Base-by-base conservation (phyloP, 2,329 filamentous ascomycete species). In the Talaromyces piceae region DNA sequence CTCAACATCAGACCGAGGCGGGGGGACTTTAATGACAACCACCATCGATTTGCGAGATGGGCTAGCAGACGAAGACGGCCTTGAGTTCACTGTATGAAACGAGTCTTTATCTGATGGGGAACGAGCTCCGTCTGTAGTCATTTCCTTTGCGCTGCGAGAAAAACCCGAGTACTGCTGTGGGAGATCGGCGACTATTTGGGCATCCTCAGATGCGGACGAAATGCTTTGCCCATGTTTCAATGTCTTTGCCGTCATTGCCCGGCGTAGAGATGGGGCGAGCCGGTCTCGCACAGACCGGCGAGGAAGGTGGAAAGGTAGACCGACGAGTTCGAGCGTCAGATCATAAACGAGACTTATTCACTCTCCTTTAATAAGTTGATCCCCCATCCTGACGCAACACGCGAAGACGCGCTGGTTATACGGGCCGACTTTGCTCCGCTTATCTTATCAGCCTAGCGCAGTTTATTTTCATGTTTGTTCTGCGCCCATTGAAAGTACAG, bases 21-120 rank as follows among this genome's bases (percentile, higher is more conserved):
- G 41, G 8, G 70, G 69, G 11, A 70, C 52, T 26, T 66, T 55
- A 28, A 73, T 61, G 31, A 59, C 61, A 41, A 50, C 30, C 37
- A 54, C 28, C 33, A 45, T 52, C 28, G 22, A 31, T 23, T 18
- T 41, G 12, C 26, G 30, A 13, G 28, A 25, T 16, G 16, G 12
- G 13, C 23, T 27, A 31, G 18, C 20, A 1, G 28, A 27, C 5
- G 51, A 50, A 20, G 46, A 27, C 30, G 23, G 39, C 27, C 33
- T 30, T n/a, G 44, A n/a, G 28, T 43, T 43, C 39, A 25, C 33
- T 11, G 33, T 18, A 8, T 18, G 33, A 37, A 37, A 37, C 12
- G 37, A 28, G 20, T 5, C 13, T 31, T n/a, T 39, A 20, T 25
- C 22, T 13, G 18, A 25, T 13, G 16, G 13, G 4, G 16, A 28